These are phyloP conservation scores for Pyrenophora tritici-repentis DNA, from an alignment of 2,329 filamentous ascomycete species.

Conservation along the genomic window DNA sequence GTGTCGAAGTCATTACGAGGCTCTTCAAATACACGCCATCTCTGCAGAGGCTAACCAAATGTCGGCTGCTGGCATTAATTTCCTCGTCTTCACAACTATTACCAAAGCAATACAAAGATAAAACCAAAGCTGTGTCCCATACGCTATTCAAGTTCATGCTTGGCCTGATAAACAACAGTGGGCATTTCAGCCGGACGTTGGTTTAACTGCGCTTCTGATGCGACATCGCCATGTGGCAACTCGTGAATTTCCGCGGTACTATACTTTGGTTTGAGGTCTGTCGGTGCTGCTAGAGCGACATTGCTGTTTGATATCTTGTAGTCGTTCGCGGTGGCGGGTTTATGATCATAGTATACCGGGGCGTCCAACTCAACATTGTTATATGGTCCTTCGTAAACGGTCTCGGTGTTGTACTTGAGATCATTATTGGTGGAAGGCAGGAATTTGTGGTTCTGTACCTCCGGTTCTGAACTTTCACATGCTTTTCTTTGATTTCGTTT, in stretches of 20 bases:
- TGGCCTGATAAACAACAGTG: not conserved
- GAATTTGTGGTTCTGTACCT: not conserved
- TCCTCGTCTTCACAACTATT: not conserved
- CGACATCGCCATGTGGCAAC: conserved; percentile 8
- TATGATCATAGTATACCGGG: not conserved
- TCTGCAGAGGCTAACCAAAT: too few relatives aligned
- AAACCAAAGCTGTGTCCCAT: not conserved
- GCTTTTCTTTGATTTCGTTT: conserved; percentile 19
- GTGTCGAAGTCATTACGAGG: too few relatives aligned
- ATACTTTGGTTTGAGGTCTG: conserved; percentile 18
- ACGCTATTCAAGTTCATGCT: not conserved
- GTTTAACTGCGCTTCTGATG: conserved; percentile 19
- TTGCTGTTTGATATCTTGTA: too few relatives aligned
- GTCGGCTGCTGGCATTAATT: not conserved
- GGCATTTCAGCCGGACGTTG: conserved; percentile 12
- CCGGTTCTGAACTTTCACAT: not conserved
- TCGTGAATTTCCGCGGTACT: conserved; percentile 23
- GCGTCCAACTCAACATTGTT: conserved; percentile 14
- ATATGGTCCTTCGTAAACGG: conserved; percentile 22
- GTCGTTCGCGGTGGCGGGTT: too few relatives aligned
- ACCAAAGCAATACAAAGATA: not conserved
- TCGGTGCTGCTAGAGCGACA: not conserved
- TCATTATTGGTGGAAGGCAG: conserved; percentile 12
- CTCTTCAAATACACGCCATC: too few relatives aligned
- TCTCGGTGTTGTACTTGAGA: conserved; percentile 17